Evolutionary conservation across 441 rosid genomes (phyloP), one percentile per base, ranked within the genome.

Genomic region (Bruguiera hainesii): DNA sequence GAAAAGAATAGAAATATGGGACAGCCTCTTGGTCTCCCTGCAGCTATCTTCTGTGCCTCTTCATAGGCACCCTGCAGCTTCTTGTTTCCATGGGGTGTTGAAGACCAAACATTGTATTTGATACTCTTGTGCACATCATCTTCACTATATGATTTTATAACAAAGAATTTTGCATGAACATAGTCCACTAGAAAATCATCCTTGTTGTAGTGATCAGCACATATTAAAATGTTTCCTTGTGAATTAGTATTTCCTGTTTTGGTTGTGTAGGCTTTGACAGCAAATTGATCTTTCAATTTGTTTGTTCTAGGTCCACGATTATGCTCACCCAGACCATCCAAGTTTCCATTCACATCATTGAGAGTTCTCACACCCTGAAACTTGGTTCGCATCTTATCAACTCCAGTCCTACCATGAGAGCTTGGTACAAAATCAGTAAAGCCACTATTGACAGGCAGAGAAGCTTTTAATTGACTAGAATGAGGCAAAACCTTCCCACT

Each of bases 51-150:
- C 85, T 82, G 96, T n/a, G 87, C 88, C 73, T 91, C 86, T 65
- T 89, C 91, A 73, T 77, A 89, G 7, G 95, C 93, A 76, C 69
- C 60, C 74, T 89, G 89, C 76, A 93, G 60, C 77, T 93, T 93
- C 83, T 87, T 93, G 90, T 93, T 93, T 71, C 98, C 98, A 61
- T 89, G 89, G 68, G 91, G 80, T 30, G 98, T 93, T 60, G 97
- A 90, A 26, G 98, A 91, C 98, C 98, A 93, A 57, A 93, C 88
- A 74, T 68, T 83, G 75, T 89, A 93, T 67, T 93, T 93, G 74
- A 93, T 85, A 84, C 98, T 93, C 80, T 88, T 93, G 85, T 93
- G 98, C 30, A 93, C 95, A 76, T 93, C 98, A 80, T 93, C 97
- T 79, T 93, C 97, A 26, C 97, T 90, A 67, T 93, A 93, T 1